Conservation (phyloP, 1,284 basidiomycete species). For the Cryptococcus neoformans region DNA sequence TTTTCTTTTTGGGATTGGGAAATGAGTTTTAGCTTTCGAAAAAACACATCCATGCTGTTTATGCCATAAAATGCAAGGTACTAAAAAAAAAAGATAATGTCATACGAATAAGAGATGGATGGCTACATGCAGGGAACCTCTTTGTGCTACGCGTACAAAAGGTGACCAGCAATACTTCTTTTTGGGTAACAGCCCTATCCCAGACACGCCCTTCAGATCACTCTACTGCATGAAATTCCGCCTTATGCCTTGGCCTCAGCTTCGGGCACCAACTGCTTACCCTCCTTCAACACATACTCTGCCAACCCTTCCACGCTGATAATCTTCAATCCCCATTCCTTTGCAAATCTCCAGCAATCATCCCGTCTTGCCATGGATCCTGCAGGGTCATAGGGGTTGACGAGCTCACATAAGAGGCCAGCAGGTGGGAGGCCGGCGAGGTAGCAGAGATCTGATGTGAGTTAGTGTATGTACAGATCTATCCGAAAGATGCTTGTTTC, state of each 20-base stretch:
- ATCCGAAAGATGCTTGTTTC: not conserved
- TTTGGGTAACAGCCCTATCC: too few relatives aligned
- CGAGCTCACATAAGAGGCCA: conserved; percentile 90
- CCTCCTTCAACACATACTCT: conserved; percentile 44
- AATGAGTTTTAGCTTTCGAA: too few relatives aligned
- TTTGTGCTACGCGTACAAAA: too few relatives aligned
- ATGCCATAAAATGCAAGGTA: too few relatives aligned
- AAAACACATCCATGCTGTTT: too few relatives aligned
- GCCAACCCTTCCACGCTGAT: conserved; percentile 77
- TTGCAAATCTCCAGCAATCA: conserved; percentile 89
- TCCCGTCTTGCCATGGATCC: conserved; percentile 97
- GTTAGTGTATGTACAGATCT: not conserved
- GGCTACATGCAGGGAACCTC: too few relatives aligned
- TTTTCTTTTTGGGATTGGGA: too few relatives aligned
- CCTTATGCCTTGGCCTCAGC: not conserved
- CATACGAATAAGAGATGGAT: too few relatives aligned
- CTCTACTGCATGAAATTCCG: too few relatives aligned
- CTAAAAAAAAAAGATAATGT: too few relatives aligned
- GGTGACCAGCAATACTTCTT: too few relatives aligned
- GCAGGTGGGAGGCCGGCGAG: conserved; percentile 73
- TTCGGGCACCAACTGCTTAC: conserved; percentile 22
- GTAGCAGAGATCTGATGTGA: conserved; percentile 67
- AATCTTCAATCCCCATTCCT: conserved; percentile 85
- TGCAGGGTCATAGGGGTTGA: conserved; percentile 78
- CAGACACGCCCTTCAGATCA: too few relatives aligned